Evolutionary conservation across 2,329 filamentous ascomycete species (phyloP).

Genomic region (Beauveria rudraprayagi): DNA sequence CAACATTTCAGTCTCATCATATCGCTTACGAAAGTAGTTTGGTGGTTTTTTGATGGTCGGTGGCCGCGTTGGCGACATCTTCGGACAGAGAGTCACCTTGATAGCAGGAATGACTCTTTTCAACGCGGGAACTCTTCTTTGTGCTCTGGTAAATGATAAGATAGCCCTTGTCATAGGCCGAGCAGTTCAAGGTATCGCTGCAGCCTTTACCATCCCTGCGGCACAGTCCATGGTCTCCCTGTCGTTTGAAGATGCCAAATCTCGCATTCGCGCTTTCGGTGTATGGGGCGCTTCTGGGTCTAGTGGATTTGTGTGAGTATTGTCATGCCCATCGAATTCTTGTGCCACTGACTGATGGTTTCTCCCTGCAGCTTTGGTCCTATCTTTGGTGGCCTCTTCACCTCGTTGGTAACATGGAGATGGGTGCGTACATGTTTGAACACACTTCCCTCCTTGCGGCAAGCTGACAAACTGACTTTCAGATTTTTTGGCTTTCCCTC

Average conservation of each 20-base stretch:
- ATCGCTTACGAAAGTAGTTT: neutral
- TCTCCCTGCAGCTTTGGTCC: slow-evolving; percentile 6
- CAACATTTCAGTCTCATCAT: neutral
- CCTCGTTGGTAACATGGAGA: slow-evolving; percentile 11
- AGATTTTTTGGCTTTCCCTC: slow-evolving; percentile 13
- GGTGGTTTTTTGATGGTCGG: slow-evolving; percentile 12
- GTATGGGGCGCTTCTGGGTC: slow-evolving; percentile 13
- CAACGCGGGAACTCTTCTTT: slow-evolving; percentile 5
- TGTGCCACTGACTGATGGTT: neutral
- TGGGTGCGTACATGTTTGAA: neutral
- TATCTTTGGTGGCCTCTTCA: slow-evolving; percentile 12
- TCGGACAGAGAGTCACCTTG: slow-evolving; percentile 9
- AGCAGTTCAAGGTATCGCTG: slow-evolving; percentile 11
- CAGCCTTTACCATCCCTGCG: slow-evolving; percentile 12
- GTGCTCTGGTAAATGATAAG: slow-evolving; percentile 6
- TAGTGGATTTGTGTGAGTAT: slow-evolving; percentile 11
- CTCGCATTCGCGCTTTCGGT: slow-evolving; percentile 11
- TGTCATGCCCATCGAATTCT: neutral
- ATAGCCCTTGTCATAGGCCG: slow-evolving; percentile 8
- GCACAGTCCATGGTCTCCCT: slow-evolving; percentile 12
- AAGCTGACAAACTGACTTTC: neutral
- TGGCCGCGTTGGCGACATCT: slow-evolving; percentile 12
- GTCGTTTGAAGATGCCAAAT: slow-evolving; percentile 8
- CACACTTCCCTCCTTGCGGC: neutral
- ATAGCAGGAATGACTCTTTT: slow-evolving; percentile 11